Percentiles rank a stretch among this genome's conserved stretches.
These are phyloP conservation scores for Knoxia roxburghii DNA, from an alignment of 257 asterid genomes.

Conservation along the genomic window DNA sequence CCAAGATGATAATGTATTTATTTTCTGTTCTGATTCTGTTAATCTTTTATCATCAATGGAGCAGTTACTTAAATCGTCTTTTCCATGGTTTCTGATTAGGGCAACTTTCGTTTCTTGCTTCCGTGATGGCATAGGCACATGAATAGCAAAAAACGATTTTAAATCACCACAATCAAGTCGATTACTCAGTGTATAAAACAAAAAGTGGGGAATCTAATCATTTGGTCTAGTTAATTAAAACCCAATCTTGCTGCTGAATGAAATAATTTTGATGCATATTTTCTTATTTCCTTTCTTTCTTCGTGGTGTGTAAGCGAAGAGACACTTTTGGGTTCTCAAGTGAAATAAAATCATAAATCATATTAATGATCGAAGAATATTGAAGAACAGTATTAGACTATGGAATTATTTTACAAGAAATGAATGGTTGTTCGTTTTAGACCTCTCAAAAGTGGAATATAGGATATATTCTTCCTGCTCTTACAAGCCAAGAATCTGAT, in stretches of 20 bases:
- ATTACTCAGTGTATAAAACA: not conserved
- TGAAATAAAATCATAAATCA: not conserved
- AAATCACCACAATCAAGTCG: not conserved
- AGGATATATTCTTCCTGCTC: slow-evolving; percentile 38
- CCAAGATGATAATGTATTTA: not conserved
- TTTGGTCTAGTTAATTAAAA: not conserved
- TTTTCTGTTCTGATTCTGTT: not conserved
- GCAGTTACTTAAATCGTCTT: not conserved
- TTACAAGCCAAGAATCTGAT: slow-evolving; percentile 47
- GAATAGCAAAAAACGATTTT: too few relatives aligned
- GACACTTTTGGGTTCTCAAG: not conserved
- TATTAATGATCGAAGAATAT: slow-evolving; percentile 6
- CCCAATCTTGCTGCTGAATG: not conserved
- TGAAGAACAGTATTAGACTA: not conserved
- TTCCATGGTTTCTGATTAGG: not conserved
- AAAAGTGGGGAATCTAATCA: not conserved
- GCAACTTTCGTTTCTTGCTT: not conserved
- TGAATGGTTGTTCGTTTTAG: slow-evolving; percentile 23
- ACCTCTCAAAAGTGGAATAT: slow-evolving; percentile 25
- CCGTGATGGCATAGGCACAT: too few relatives aligned
- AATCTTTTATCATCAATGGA: not conserved
- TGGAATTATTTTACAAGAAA: slow-evolving; percentile 32
- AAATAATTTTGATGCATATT: not conserved
- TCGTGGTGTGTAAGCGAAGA: slow-evolving; percentile 4
- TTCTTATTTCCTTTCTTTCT: not conserved